Percentiles rank a stretch among this genome's conserved stretches.
Evolutionary conservation across 176 grass and related monocot genomes (phyloP).

Genomic region (Leersia perrieri): DNA sequence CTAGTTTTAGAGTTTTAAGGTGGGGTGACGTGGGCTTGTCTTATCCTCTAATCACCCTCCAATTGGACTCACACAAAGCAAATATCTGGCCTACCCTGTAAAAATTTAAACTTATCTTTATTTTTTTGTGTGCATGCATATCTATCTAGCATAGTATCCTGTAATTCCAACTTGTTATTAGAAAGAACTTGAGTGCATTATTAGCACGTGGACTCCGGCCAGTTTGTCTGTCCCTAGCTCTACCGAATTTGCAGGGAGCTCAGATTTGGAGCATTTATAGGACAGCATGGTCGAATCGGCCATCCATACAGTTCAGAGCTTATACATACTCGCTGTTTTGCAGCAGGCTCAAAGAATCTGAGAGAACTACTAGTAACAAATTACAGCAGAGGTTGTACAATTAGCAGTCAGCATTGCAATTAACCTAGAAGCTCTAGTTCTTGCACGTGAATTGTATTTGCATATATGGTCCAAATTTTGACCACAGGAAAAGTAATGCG

Average conservation of each 20-base stretch:
- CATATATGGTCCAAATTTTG: background rate
- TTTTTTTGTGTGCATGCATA: background rate
- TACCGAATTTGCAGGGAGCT: background rate
- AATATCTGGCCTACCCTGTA: background rate
- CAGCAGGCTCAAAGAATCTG: no score
- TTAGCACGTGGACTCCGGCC: conserved; percentile 8
- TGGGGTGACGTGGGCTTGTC: conserved; percentile 18
- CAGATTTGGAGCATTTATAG: background rate
- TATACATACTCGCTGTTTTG: background rate
- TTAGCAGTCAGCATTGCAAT: background rate
- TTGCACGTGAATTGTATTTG: conserved; percentile 6
- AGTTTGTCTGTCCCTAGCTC: background rate
- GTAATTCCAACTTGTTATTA: background rate
- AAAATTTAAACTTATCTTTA: background rate
- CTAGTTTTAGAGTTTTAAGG: background rate
- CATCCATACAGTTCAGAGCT: background rate
- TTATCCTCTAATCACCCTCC: conserved; percentile 15
- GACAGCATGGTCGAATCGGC: no score
- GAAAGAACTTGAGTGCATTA: background rate
- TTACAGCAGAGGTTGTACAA: background rate
- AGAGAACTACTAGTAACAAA: background rate
- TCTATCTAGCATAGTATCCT: background rate
- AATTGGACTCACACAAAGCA: conserved; percentile 15
- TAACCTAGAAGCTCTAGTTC: background rate
- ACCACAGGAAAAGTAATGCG: background rate